phyloP scores from a whole-genome alignment of 2,329 filamentous ascomycete species.

The Harringtonia lauricola region DNA sequence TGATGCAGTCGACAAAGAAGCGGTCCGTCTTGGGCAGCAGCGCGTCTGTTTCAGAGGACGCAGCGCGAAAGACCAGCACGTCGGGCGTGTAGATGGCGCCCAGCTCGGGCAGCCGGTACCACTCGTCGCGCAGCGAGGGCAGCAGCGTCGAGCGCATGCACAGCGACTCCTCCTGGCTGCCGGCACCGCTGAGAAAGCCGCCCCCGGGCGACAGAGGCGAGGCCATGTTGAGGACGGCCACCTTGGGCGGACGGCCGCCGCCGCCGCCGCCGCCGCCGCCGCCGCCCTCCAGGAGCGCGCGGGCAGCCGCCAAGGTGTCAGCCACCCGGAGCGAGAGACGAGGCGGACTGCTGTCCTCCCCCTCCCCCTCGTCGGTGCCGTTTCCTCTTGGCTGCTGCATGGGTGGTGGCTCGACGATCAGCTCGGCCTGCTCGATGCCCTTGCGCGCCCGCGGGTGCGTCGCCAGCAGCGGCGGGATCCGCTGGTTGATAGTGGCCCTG shows the following conservation, averaged over 20 bases:
- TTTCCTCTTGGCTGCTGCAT: too few species aligned
- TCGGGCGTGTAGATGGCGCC: constrained; percentile 46
- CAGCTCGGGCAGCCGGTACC: constrained; percentile 48
- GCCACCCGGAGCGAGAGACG: constrained; percentile 27
- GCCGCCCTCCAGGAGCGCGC: neutral
- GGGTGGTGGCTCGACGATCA: constrained; percentile 25
- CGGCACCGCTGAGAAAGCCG: constrained; percentile 47
- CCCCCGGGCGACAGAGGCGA: constrained; percentile 50
- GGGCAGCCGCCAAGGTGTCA: constrained; percentile 43
- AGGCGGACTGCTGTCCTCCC: neutral
- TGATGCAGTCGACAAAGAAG: constrained; percentile 48
- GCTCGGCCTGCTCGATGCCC: constrained; percentile 39
- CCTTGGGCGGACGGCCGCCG: constrained; percentile 15
- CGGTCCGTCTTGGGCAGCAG: constrained; percentile 33
- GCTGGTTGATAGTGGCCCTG: constrained; percentile 45
- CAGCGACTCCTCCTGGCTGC: constrained; percentile 50
- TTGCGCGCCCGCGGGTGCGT: constrained; percentile 42
- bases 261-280: neutral
- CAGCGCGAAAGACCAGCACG: constrained; percentile 43
- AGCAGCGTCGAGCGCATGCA: constrained; percentile 50
- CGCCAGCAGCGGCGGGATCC: constrained; percentile 43
- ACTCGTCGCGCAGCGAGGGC: constrained; percentile 43
- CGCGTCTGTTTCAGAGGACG: constrained; percentile 8
- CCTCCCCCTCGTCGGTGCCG: too few species aligned
- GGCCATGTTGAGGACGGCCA: constrained; percentile 52